Conservation (phyloP, 208 protist genomes). For the Porcisia deanei region DNA sequence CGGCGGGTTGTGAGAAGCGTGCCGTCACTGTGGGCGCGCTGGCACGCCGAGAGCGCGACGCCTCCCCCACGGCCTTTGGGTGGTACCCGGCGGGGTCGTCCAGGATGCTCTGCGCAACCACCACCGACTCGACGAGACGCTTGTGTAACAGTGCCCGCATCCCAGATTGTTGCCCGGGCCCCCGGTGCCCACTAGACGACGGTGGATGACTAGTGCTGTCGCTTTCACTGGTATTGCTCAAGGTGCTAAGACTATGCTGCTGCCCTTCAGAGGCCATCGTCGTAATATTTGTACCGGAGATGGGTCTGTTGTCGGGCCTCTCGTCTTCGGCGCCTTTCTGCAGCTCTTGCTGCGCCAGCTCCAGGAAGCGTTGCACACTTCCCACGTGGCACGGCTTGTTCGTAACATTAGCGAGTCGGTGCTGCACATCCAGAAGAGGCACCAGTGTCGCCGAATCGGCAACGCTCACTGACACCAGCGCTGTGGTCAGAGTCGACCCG, state of each 20-base stretch:
- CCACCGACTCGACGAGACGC: constrained; percentile 25
- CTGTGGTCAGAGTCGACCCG: constrained; percentile 54
- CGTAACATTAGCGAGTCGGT: constrained; percentile 38
- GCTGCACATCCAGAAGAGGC: constrained; percentile 58
- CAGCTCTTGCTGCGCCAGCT: constrained; percentile 50
- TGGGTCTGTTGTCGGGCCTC: background rate
- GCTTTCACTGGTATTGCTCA: constrained; percentile 7
- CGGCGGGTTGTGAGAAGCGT: background rate
- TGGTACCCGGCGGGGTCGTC: constrained; percentile 15
- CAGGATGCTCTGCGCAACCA: constrained; percentile 24
- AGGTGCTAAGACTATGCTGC: background rate
- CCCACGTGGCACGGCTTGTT: constrained; percentile 53
- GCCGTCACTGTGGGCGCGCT: constrained; percentile 2
- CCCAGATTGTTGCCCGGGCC: constrained; percentile 8
- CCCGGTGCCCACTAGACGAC: constrained; percentile 2
- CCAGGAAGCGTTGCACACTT: constrained; percentile 46
- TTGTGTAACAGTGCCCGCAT: constrained; percentile 15
- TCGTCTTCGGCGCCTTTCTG: constrained; percentile 1
- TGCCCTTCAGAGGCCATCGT: background rate
- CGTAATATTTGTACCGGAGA: background rate
- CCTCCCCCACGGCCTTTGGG: constrained; percentile 4
- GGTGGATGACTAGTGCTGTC: background rate
- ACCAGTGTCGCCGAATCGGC: constrained; percentile 33
- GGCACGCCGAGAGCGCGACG: background rate
- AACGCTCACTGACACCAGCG: constrained; percentile 35